Evolutionary conservation across 352 stramenopile genomes (phyloP).

Genomic region (Phytophthora uliginosa): DNA sequence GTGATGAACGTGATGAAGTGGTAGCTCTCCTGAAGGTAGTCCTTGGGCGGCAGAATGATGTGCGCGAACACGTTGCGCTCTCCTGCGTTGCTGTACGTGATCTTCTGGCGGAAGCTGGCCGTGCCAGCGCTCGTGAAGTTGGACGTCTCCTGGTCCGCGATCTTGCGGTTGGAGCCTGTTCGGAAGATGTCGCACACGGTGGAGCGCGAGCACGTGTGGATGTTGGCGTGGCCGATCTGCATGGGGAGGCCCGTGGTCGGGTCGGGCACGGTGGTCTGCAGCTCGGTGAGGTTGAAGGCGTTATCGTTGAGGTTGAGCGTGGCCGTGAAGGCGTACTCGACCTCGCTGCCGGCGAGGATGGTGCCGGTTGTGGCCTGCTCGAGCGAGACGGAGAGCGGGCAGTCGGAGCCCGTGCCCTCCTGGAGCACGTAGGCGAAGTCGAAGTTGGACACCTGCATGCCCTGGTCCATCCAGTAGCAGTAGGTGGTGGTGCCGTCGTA

Average conservation of each 20-base stretch:
- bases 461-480: constrained; percentile 85
- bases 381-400: constrained; percentile 69
- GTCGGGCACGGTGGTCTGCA: constrained; percentile 67
- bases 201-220: constrained; percentile 76
- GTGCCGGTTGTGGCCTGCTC: constrained; percentile 51
- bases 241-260: constrained; percentile 62
- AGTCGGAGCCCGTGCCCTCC: constrained; percentile 53
- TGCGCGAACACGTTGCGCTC: constrained; percentile 86
- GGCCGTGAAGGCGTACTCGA: constrained; percentile 82
- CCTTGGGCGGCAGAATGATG: constrained; percentile 69
- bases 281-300: constrained; percentile 67
- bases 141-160: constrained; percentile 75
- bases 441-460: constrained; percentile 73
- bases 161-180: constrained; percentile 70
- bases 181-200: constrained; percentile 84
- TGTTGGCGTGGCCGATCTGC: constrained; percentile 81
- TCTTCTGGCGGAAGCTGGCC: constrained; percentile 68
- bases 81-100: constrained; percentile 53
- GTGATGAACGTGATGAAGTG: constrained; percentile 87
- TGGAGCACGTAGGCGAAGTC: constrained; percentile 77
- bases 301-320: constrained; percentile 80
- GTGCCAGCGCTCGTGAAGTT: constrained; percentile 77
- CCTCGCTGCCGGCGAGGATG: constrained; percentile 40
- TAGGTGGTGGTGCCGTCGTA: constrained; percentile 84
- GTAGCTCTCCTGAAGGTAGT: constrained; percentile 71